Conservation (phyloP, 208 protist species). For the Strigomonas galati region DNA sequence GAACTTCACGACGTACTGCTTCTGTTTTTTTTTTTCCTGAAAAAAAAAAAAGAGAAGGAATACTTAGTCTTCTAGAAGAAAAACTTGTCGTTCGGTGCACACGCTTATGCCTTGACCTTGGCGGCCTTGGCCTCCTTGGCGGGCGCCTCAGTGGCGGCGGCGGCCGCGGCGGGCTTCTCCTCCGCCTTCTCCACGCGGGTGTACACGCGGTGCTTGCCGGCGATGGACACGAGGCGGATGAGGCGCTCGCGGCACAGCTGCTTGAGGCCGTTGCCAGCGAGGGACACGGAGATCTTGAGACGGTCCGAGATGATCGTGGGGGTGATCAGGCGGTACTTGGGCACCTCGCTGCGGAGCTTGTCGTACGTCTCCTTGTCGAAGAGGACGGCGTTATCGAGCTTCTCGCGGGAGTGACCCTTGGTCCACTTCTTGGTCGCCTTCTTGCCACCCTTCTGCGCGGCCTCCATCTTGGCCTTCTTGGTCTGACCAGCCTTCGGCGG, state of each 20-base stretch:
- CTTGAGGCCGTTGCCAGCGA: constrained; percentile 83
- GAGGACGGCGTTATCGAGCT: constrained; percentile 89
- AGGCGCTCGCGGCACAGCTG: constrained; percentile 80
- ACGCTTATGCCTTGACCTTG: constrained; percentile 1
- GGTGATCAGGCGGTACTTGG: constrained; percentile 93
- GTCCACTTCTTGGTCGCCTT: constrained; percentile 93
- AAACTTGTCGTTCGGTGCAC: neutral
- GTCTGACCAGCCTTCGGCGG: constrained; percentile 69
- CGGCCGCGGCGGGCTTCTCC: neutral
- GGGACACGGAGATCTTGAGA: constrained; percentile 83
- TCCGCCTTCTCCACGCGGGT: constrained; percentile 49
- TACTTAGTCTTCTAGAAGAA: neutral
- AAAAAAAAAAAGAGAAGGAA: constrained; percentile 15
- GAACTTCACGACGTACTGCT: constrained; percentile 1
- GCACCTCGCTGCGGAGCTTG: constrained; percentile 84
- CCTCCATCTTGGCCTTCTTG: constrained; percentile 72
- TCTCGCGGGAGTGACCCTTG: constrained; percentile 88
- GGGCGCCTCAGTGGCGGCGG: neutral
- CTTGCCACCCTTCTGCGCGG: constrained; percentile 72
- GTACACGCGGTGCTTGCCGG: constrained; percentile 83
- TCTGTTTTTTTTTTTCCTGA: too few relatives aligned
- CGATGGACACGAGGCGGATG: constrained; percentile 77
- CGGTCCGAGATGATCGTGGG: constrained; percentile 86
- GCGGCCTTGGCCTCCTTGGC: constrained; percentile 5
- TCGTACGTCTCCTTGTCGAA: constrained; percentile 87